Evolutionary conservation across 2,329 filamentous ascomycete species (phyloP), one percentile per base, ranked within the genome.

Genomic region (Fusarium tjaetaba): DNA sequence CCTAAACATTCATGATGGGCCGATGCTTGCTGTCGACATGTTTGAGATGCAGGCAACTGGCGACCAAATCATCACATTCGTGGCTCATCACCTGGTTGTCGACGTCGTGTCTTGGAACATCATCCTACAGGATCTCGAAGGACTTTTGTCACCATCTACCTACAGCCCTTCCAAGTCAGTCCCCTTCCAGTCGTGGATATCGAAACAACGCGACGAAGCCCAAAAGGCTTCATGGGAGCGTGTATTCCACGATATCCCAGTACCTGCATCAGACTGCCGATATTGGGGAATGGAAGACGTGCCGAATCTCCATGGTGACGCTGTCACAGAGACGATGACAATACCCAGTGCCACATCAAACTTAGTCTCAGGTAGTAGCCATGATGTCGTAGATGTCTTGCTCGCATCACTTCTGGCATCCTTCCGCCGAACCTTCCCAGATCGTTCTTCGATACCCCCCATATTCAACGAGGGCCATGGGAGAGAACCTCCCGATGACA

Each of bases 101-200:
- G 85, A 86, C 59, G 74, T 87, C 2, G 85, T 87, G 3, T 85
- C 85, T 1, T 87, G 85, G 85, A 79, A 84, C 26, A 78, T 86
- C 11, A 77, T 87, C 0, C 74, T 75, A 0, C 57, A 73, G 18
- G 74, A 75, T n/a, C 24, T 76, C 0, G 84, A 86, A 61, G 80
- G 81, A 8, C 46, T 82, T 2, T 70, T 86, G 1, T 72, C 55
- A 26, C 41, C 62, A 70, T 49, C 74, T 1, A 82, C 84, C 72
- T 80, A 81, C 39, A 52, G 6, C 1, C 51, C 48, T 8, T 5
- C 11, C 0, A 68, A 59, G 4, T 26, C 72, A 22, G 4, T 75
- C 4, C 45, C 58, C 0, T 75, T 75, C 61, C 73, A 75, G 41
- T 78, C 71, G 9, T 86, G 84, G 84, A 76, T 53, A 11, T 75